Percentiles rank a stretch among this genome's conserved stretches.
phyloP scores from a whole-genome alignment of 768 basidiomycete genomes.

The Tylopilus intermedius region DNA sequence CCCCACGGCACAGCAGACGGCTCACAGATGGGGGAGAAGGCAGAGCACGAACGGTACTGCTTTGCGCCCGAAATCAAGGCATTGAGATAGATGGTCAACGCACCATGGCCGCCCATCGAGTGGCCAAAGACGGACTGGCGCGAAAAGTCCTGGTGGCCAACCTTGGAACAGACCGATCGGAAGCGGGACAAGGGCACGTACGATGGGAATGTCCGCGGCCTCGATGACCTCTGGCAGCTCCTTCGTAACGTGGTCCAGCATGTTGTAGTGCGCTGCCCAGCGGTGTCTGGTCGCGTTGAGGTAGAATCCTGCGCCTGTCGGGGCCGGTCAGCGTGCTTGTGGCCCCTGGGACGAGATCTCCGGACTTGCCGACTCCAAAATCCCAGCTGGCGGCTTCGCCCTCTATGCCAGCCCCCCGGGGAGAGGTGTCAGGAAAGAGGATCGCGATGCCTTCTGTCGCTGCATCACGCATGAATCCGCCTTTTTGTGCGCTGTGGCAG shows the following conservation, averaged over 20 bases:
- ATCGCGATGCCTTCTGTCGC: constrained; percentile 83
- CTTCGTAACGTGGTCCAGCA: constrained; percentile 77
- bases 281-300: constrained; percentile 79
- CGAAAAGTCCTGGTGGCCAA: constrained; percentile 59
- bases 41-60: constrained; percentile 81
- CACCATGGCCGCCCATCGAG: constrained; percentile 97
- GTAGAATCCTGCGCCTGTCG: constrained; percentile 84
- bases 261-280: constrained; percentile 76
- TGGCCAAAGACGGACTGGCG: constrained; percentile 92
- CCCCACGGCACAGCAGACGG: constrained; percentile 89
- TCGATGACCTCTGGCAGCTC: constrained; percentile 82
- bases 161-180: neutral
- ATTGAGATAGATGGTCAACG: constrained; percentile 83
- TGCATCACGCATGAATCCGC: constrained; percentile 84
- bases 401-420: constrained; percentile 81
- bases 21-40: constrained; percentile 83
- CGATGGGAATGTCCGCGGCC: constrained; percentile 71
- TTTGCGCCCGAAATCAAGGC: constrained; percentile 49
- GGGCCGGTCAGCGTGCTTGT: constrained; percentile 1
- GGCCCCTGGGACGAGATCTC: neutral
- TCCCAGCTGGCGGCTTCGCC: constrained; percentile 84
- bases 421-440: constrained; percentile 91
- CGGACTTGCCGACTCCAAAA: constrained; percentile 68
- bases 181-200: constrained; percentile 34
- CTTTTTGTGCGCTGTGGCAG: constrained; percentile 75